Base-by-base conservation (phyloP, 1,284 basidiomycete genomes). In the Rhodotorula sp. region DNA sequence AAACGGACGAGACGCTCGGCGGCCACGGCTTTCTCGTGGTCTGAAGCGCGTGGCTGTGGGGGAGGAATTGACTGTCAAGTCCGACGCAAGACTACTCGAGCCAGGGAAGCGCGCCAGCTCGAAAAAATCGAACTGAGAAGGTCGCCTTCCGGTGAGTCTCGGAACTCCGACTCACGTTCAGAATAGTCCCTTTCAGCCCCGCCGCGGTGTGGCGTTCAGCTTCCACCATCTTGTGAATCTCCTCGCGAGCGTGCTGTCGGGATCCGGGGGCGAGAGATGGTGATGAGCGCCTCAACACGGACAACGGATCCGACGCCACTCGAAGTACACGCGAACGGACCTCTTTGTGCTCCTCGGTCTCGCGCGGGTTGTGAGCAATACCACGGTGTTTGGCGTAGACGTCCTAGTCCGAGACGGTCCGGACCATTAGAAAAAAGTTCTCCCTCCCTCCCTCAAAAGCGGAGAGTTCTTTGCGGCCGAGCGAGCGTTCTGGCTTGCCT, bases 321-420 rank as follows among this genome's bases (percentile, higher is more conserved):
- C 34, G 34, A 34, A 34, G 34, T 34, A 5, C 6, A 15, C 16
- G 47, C n/a, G 10, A 16, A 21, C 64, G 34, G 8, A 65, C 64
- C 49, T 65, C 23, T 49, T 67, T 67, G 65, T 61, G 58, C 54
- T 67, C n/a, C 8, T 29, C 39, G n/a, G 60, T 52, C 51, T 61
- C 51, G 58, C 43, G 21, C 16, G 65, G 59, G 20, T 52, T 26
- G 65, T 52, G 31, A 29, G 31, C 58, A 43, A 58, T 58, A 31
- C 43, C 20, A 2, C 15, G 8, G 64, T 43, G 14, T 12, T 23
- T 6, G 4, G 46, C 39, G 21, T 34, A 64, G 34, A 46, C 23
- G 52, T 34, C 31, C 52, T 51, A 23, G 20, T 43, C 20, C 16
- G 31, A 14, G 39, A 7, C 31, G 16, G 10, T 23, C 20, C 51